Evolutionary conservation across 257 asterid genomes (phyloP).

Genomic region (Fraxinus anomala): DNA sequence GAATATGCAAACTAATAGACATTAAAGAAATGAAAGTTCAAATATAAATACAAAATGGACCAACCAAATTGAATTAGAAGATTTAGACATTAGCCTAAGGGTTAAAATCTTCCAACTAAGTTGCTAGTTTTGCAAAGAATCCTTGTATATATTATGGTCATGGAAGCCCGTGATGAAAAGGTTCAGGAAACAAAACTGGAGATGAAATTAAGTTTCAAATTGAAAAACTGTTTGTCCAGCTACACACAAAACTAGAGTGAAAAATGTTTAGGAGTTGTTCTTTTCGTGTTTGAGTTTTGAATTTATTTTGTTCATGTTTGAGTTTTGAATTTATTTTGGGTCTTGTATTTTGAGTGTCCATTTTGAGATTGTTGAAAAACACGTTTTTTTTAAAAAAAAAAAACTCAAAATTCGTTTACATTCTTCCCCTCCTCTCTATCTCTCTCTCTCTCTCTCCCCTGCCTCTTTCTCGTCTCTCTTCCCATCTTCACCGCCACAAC

Average conservation of each 20-base stretch:
- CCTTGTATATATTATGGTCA: constrained; percentile 1
- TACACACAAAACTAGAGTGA: not conserved
- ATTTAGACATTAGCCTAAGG: not conserved
- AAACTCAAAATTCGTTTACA: too few species aligned
- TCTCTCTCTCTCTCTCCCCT: too few species aligned
- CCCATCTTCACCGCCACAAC: too few species aligned
- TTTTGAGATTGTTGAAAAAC: too few species aligned
- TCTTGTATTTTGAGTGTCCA: too few species aligned
- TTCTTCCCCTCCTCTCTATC: too few species aligned
- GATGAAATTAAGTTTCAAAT: not conserved
- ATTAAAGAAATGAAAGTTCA: not conserved
- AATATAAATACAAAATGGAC: not conserved
- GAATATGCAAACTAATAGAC: not conserved
- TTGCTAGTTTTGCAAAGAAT: not conserved
- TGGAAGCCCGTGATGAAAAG: not conserved
- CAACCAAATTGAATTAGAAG: not conserved
- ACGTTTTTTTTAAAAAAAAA: too few species aligned
- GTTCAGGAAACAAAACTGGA: not conserved
- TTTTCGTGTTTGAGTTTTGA: too few species aligned
- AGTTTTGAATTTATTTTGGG: too few species aligned
- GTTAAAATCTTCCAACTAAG: not conserved
- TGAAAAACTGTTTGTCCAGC: not conserved
- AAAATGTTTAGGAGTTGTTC: too few species aligned
- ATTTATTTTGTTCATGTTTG: too few species aligned
- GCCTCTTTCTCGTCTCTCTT: too few species aligned